Percentiles rank a stretch among this genome's conserved stretches.
phyloP scores from a whole-genome alignment of 2,329 filamentous ascomycete species.

The Nigrospora osmanthi region DNA sequence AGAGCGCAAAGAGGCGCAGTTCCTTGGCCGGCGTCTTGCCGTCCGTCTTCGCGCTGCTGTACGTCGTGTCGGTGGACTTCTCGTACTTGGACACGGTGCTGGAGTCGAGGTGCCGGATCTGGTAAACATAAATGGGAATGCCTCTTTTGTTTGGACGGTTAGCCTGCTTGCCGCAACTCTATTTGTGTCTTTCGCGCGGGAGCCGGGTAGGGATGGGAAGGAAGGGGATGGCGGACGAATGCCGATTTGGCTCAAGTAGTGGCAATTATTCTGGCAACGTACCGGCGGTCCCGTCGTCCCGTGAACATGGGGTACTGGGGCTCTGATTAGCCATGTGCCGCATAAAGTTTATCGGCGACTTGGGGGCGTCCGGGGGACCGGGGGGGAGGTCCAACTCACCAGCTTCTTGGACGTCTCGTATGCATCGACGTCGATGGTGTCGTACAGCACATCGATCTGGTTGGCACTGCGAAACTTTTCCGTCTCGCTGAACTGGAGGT shows the following conservation, averaged over 20 bases:
- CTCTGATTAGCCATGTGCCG: slow-evolving; percentile 5
- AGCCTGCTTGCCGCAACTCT: too few relatives aligned
- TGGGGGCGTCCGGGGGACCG: not conserved
- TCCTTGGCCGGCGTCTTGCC: slow-evolving; percentile 66
- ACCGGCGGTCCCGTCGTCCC: slow-evolving; percentile 70
- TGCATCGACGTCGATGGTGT: slow-evolving; percentile 76
- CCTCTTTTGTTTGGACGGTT: slow-evolving; percentile 54
- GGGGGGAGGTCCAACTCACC: slow-evolving; percentile 37
- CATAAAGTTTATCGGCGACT: slow-evolving; percentile 5
- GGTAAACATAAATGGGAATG: slow-evolving; percentile 87
- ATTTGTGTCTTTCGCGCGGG: too few relatives aligned
- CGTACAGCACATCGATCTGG: slow-evolving; percentile 70
- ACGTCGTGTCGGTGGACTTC: slow-evolving; percentile 44
- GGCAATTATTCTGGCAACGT: slow-evolving; percentile 1
- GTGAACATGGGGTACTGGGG: slow-evolving; percentile 88
- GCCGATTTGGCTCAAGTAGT: too few relatives aligned
- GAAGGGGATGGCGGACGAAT: too few relatives aligned
- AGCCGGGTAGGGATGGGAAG: too few relatives aligned
- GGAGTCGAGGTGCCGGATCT: slow-evolving; percentile 73
- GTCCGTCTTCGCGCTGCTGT: slow-evolving; percentile 53
- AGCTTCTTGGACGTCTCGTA: slow-evolving; percentile 75
- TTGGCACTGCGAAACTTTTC: slow-evolving; percentile 82
- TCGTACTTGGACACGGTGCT: slow-evolving; percentile 78
- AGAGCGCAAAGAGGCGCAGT: slow-evolving; percentile 81
- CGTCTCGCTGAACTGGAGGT: slow-evolving; percentile 77